Base-by-base conservation (phyloP, 2,329 filamentous ascomycete genomes). In the Coniella vitis region DNA sequence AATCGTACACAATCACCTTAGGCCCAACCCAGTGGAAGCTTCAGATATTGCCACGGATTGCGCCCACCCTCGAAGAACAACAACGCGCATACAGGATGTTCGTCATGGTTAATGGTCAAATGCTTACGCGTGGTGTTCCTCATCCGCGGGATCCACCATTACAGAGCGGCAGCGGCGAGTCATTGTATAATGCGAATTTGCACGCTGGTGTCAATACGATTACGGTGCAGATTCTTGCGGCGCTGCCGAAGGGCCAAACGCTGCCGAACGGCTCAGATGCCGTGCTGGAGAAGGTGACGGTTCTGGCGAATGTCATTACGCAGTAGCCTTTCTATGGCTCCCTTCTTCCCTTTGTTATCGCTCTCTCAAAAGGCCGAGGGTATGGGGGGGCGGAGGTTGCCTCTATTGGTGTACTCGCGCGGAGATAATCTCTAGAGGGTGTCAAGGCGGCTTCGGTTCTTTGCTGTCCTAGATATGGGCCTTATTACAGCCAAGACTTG, bases 201-300 rank as follows among this genome's bases (percentile, higher is more conserved):
- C 75, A 79, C 21, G 76, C 78, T 2, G 89, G 88, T 7, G 75
- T 89, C 44, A 95, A 93, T 57, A 77, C 83, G 39, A 77, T 95
- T 44, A 85, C 90, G 58, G 75, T 94, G 7, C 86, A 91, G 58
- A 73, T 91, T 50, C 79, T 90, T 55, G 87, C 86, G 1, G 83
- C 83, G 7, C 74, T 87, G 38, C 79, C 77, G 1, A 78, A 73
- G 58, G 78, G 74, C 17, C 71, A 79, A 60, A 79, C 75, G 52
- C 67, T 75, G 34, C 69, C 73, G 0, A 74, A 74, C 21, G 82
- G 78, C 0, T 71, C 81, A 9, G 79, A 83, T 54, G 77, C 84
- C 32, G 88, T 93, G 62, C 71, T 90, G 54, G 90, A 96, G 69
- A 85, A 84, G 58, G 75, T 90, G 49, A 88, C 81, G 1, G 73